These are phyloP conservation scores for Zychaea mexicana DNA, from an alignment of 371 early-diverging fungal genomes.

Conservation along the genomic window DNA sequence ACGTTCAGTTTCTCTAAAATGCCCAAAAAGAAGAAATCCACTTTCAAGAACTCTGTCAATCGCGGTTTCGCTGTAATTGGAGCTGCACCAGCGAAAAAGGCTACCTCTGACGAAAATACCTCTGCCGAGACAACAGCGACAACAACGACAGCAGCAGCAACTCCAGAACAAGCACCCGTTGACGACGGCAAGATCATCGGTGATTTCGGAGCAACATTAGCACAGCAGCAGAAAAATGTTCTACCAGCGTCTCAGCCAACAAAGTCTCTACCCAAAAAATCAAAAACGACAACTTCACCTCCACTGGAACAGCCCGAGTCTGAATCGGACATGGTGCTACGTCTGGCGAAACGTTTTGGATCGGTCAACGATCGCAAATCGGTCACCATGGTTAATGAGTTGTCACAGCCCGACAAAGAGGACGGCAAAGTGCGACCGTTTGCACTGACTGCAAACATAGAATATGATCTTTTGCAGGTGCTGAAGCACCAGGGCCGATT, in stretches of 20 bases:
- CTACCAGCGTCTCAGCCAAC: neutral
- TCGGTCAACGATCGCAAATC: slow-evolving; percentile 13
- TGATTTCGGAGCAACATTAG: neutral
- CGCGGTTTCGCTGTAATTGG: neutral
- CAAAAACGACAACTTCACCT: neutral
- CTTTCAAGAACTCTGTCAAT: neutral
- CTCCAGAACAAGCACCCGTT: too few species aligned
- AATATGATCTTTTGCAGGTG: slow-evolving; percentile 25
- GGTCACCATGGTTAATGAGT: neutral
- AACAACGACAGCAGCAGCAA: neutral
- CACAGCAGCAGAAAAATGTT: neutral
- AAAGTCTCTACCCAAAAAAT: neutral
- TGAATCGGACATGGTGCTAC: neutral
- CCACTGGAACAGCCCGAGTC: slow-evolving; percentile 11
- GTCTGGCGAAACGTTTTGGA: slow-evolving; percentile 7
- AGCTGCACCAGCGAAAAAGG: neutral
- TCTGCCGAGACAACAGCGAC: neutral
- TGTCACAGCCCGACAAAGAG: neutral
- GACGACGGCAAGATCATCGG: too few species aligned
- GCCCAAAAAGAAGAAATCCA: neutral
- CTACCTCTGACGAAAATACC: too few species aligned
- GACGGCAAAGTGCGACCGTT: slow-evolving; percentile 5
- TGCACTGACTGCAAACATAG: slow-evolving; percentile 17
- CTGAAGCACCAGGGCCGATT: slow-evolving; percentile 5
- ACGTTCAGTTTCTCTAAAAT: neutral